Evolutionary conservation across 768 basidiomycete genomes (phyloP).

Genomic region (Kwoniella europaea): DNA sequence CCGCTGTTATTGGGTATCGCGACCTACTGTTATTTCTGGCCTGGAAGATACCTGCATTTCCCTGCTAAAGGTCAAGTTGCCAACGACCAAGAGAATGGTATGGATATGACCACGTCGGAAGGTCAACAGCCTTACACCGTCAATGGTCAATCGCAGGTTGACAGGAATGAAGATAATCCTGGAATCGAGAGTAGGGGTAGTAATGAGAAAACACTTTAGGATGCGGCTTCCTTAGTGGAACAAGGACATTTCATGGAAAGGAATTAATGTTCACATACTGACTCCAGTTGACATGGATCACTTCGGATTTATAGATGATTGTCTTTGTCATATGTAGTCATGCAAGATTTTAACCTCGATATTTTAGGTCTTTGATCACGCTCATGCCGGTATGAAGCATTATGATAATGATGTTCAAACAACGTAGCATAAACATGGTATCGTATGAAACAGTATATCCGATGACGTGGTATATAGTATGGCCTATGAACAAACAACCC

Average conservation of each 20-base stretch:
- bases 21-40: constrained; percentile 55
- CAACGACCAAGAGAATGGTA: constrained; percentile 4
- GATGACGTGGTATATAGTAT: background rate
- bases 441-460: background rate
- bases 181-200: background rate
- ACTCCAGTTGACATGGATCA: no score
- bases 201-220: background rate
- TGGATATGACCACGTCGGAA: background rate
- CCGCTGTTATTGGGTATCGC: constrained; percentile 54
- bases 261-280: no score
- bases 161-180: background rate
- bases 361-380: no score
- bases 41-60: constrained; percentile 45
- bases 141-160: background rate
- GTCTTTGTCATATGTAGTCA: no score
- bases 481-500: background rate
- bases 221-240: background rate
- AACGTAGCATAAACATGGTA: background rate
- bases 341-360: no score
- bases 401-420: background rate
- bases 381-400: no score
- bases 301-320: no score
- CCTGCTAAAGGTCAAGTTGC: constrained; percentile 7
- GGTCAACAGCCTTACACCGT: background rate
- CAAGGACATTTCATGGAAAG: no score